Conservation (phyloP, 352 stramenopile species). For the Pythium sukuiense region DNA sequence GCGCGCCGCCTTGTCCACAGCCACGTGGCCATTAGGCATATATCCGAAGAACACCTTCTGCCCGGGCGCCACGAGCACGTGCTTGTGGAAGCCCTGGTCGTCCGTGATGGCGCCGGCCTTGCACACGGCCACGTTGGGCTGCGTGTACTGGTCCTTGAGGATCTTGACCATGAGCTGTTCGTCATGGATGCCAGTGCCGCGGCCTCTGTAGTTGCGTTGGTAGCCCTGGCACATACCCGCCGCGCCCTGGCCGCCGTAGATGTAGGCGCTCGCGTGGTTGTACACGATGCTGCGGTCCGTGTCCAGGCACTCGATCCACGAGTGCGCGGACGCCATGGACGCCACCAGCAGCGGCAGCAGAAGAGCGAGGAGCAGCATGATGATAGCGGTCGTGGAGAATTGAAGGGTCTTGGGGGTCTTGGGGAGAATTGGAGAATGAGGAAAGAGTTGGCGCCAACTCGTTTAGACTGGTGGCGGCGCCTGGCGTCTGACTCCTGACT, state of each 20-base stretch:
- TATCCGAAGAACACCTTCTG: conserved; percentile 54
- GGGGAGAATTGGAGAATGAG: not conserved
- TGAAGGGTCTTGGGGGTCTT: not conserved
- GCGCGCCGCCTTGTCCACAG: conserved; percentile 51
- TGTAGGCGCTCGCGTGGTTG: conserved; percentile 44
- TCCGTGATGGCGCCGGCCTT: conserved; percentile 30
- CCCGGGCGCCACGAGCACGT: conserved; percentile 31
- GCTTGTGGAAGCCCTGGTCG: conserved; percentile 26
- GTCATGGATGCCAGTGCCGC: conserved; percentile 34
- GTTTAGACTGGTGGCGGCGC: not conserved
- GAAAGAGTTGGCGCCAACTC: not conserved
- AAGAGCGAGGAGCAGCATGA: not conserved
- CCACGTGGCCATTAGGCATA: conserved; percentile 58
- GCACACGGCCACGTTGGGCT: conserved; percentile 31
- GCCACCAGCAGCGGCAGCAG: not conserved
- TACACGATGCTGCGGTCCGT: conserved; percentile 52
- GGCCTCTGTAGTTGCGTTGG: conserved; percentile 56
- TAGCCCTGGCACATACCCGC: conserved; percentile 54
- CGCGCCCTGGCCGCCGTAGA: conserved; percentile 36
- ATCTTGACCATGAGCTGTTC: conserved; percentile 46
- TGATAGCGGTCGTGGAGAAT: not conserved
- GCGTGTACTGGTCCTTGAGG: conserved; percentile 39
- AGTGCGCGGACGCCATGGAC: conserved; percentile 29
- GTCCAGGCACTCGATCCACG: conserved; percentile 72
- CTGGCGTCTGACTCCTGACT: not conserved